Evolutionary conservation across 805 yeast species (phyloP).

Genomic region (Ogataea corticis): DNA sequence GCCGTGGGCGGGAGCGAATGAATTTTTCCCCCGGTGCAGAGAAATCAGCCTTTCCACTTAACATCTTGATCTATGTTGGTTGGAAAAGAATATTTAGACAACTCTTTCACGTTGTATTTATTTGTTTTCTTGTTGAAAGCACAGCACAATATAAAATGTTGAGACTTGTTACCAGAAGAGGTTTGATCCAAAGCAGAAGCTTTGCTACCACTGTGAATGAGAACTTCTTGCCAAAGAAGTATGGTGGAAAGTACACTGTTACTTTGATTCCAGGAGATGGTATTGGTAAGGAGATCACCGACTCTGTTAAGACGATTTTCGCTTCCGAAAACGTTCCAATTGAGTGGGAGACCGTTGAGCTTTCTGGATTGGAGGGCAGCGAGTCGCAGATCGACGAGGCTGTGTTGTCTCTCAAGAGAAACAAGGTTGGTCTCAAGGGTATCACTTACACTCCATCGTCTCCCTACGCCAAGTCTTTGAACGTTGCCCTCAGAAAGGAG

Average conservation of each 20-base stretch:
- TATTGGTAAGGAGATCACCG: slow-evolving; percentile 94
- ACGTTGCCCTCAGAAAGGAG: slow-evolving; percentile 96
- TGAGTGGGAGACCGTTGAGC: slow-evolving; percentile 86
- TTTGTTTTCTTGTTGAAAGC: not conserved
- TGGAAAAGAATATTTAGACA: not conserved
- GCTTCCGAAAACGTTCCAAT: slow-evolving; percentile 85
- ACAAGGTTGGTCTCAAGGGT: slow-evolving; percentile 96
- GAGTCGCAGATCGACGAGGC: slow-evolving; percentile 70
- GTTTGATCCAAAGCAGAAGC: slow-evolving; percentile 24
- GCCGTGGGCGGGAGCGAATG: too few relatives aligned
- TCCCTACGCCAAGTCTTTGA: slow-evolving; percentile 77
- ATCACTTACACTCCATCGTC: slow-evolving; percentile 88
- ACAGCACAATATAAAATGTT: slow-evolving; percentile 23
- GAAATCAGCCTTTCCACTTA: too few relatives aligned
- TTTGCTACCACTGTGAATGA: slow-evolving; percentile 34
- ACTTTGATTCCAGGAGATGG: slow-evolving; percentile 98
- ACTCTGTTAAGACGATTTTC: slow-evolving; percentile 89
- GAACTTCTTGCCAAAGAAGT: slow-evolving; percentile 70
- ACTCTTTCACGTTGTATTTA: not conserved
- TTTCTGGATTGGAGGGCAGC: slow-evolving; percentile 52
- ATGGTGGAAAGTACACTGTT: slow-evolving; percentile 92
- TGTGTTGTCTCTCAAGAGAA: slow-evolving; percentile 87
- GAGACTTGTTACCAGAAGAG: slow-evolving; percentile 24
- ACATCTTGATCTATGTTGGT: not conserved
- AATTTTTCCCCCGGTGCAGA: too few relatives aligned